Conservation (phyloP, 352 stramenopile species). For the Phytopythium helicoides region DNA sequence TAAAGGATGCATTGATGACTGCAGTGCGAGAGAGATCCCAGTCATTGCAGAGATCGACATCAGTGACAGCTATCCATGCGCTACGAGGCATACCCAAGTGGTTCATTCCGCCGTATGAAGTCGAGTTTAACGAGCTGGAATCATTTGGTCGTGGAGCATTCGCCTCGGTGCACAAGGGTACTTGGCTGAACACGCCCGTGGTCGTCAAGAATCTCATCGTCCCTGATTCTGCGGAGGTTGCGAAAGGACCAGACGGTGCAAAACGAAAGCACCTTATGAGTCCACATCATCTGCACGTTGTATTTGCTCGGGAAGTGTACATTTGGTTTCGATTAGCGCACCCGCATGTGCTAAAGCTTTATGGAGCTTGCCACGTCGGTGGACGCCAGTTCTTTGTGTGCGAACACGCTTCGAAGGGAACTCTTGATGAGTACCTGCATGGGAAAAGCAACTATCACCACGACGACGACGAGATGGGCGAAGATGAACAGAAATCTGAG, state of each 20-base stretch:
- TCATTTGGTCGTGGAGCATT: conserved; percentile 26
- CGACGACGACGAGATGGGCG: conserved; percentile 5
- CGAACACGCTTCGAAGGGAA: conserved; percentile 23
- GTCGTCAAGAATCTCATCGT: conserved; percentile 30
- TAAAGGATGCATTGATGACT: conserved; percentile 17
- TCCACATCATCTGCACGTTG: neutral
- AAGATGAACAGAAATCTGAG: conserved; percentile 10
- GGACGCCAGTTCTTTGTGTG: conserved; percentile 36
- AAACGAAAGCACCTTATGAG: conserved; percentile 1
- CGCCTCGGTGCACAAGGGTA: conserved; percentile 27
- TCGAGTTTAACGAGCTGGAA: conserved; percentile 22
- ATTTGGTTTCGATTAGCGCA: conserved; percentile 31
- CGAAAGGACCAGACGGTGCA: neutral
- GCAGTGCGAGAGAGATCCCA: conserved; percentile 8
- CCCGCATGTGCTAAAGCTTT: conserved; percentile 32
- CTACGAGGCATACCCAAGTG: conserved; percentile 21
- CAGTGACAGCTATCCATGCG: neutral
- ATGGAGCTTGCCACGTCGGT: conserved; percentile 29
- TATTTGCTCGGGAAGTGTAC: conserved; percentile 28
- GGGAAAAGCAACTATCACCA: conserved; percentile 6
- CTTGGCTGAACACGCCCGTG: conserved; percentile 26
- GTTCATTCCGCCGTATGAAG: conserved; percentile 35
- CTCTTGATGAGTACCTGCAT: conserved; percentile 22
- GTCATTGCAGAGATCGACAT: conserved; percentile 11
- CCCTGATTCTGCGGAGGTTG: neutral